Percentiles rank a stretch among this genome's conserved stretches.
These are phyloP conservation scores for Chamaecrista fasciculata DNA, from an alignment of 306 rosid species.

Conservation along the genomic window DNA sequence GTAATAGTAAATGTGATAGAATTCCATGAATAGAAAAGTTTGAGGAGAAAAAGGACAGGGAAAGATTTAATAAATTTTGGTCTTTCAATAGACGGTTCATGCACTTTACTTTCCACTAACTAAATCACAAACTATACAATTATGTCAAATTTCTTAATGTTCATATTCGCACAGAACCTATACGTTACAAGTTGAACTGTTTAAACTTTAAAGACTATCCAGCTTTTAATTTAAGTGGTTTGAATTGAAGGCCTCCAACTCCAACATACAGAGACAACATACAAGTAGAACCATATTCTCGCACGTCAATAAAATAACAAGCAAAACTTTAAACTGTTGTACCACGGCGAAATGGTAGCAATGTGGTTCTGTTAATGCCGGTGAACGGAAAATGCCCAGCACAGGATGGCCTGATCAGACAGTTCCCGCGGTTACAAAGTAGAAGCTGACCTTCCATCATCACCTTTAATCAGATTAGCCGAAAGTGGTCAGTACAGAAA, in stretches of 20 bases:
- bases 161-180: too few relatives aligned
- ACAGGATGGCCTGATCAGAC: slow-evolving; percentile 26
- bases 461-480: slow-evolving; percentile 47
- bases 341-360: slow-evolving; percentile 28
- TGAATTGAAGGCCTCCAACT: too few relatives aligned
- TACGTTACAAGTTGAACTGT: not conserved
- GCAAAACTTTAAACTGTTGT: not conserved
- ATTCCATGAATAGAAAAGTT: too few relatives aligned
- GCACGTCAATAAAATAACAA: not conserved
- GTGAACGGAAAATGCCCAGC: not conserved
- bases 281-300: not conserved
- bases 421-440: slow-evolving; percentile 36
- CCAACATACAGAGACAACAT: not conserved
- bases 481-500: too few relatives aligned
- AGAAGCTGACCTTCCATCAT: slow-evolving; percentile 49
- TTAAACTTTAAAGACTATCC: too few relatives aligned
- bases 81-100: not conserved
- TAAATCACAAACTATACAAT: not conserved
- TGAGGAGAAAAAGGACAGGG: too few relatives aligned
- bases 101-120: not conserved
- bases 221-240: too few relatives aligned
- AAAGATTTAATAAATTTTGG: not conserved
- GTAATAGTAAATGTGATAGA: slow-evolving; percentile 1
- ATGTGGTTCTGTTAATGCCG: not conserved
- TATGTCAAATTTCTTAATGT: too few relatives aligned